Evolutionary conservation across 441 rosid species (phyloP), one percentile per base, ranked within the genome.

Genomic region (Gossypium aridum): DNA sequence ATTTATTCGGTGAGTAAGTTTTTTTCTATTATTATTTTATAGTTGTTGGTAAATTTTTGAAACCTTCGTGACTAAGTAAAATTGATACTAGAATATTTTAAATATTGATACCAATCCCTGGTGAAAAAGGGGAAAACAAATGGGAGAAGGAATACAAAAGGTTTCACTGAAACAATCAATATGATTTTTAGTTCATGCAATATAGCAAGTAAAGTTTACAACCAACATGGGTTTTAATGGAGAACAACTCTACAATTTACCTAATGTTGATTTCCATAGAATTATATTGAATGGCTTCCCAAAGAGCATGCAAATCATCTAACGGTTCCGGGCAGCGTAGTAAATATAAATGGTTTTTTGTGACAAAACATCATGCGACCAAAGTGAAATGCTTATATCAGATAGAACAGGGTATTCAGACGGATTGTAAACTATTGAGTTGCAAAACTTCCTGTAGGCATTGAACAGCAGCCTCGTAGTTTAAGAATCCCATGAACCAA

Each of bases 401-500:
- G 10, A 57, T 47, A 54, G 47, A 37, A 74, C 7, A 45, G 47
- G 55, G 43, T 47, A 72, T 56, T 86, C 85, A 92, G 59, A 80
- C 88, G 10, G 87, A 80, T 75, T 82, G 85, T 26, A 78, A 34
- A 68, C 37, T 78, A 78, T 54, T 75, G 64, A 81, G 73, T 73
- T 80, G 84, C 70, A 85, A 78, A 57, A 86, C 84, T 65, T 83
- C 89, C 82, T 80, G 83, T 2, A 94, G 86, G 80, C 79, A 77
- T 54, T 82, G 65, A 77, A 86, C 89, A n/a, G 99, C 94, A 3
- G 86, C 83, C 10, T 83, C 80, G 51, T 90, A 94, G 87, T 91
- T 86, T 72, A 91, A 80, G 78, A 94, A 90, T 51, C 99, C 98
- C 97, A 94, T 89, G 87, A 94, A 92, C 99, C 97, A 94, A 73